Evolutionary conservation across 257 asterid species (phyloP).

Genomic region (Plectranthus barbatus): DNA sequence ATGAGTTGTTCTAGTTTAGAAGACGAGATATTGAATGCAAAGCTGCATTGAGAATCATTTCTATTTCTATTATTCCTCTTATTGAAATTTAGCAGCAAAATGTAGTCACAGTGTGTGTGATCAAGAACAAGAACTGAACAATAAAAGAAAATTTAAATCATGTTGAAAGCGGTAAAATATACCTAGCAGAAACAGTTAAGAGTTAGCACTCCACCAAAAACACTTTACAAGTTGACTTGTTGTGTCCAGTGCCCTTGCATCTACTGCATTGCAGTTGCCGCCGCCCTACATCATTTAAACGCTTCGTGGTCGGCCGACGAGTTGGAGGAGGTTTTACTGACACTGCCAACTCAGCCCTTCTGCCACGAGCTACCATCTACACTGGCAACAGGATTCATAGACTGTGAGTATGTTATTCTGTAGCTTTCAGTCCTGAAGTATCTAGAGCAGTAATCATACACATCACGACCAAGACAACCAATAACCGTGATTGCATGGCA

Average conservation of each 20-base stretch:
- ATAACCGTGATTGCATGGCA: conserved; percentile 75
- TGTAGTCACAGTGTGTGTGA: too few species aligned
- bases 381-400: conserved; percentile 50
- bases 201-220: conserved; percentile 41
- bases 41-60: too few species aligned
- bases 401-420: conserved; percentile 63
- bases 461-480: conserved; percentile 39
- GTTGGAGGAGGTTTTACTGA: conserved; percentile 92
- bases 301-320: conserved; percentile 74
- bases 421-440: conserved; percentile 61
- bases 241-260: conserved; percentile 94
- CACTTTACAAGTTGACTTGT: conserved; percentile 92
- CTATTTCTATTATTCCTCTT: too few species aligned
- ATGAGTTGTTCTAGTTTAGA: too few species aligned
- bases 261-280: conserved; percentile 86
- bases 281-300: conserved; percentile 54
- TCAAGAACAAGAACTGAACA: too few species aligned
- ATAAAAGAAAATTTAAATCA: too few species aligned
- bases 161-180: too few species aligned
- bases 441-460: conserved; percentile 62
- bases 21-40: too few species aligned
- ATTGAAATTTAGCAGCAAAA: too few species aligned
- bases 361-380: conserved; percentile 38
- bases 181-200: too few species aligned
- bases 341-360: conserved; percentile 44